These are phyloP conservation scores for Tilletiopsis washingtonensis DNA, from an alignment of 1,284 basidiomycete species.

Conservation along the genomic window DNA sequence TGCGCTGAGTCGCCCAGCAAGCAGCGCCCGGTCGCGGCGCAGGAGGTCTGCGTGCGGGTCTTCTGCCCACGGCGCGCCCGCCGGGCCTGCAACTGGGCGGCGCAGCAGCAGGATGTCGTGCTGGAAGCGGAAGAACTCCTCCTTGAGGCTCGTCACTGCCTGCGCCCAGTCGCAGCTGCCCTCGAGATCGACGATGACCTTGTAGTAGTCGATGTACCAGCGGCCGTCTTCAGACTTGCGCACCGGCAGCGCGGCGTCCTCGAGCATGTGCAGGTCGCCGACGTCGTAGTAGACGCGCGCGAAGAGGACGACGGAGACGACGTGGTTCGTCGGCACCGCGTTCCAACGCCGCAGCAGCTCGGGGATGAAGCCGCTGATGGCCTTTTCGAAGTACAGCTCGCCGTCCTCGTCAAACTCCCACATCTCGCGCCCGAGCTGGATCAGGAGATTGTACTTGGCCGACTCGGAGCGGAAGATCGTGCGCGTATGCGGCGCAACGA, in stretches of 20 bases:
- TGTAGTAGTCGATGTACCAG: constrained; percentile 85
- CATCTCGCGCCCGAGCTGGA: constrained; percentile 89
- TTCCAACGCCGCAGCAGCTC: constrained; percentile 51
- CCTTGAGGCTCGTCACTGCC: constrained; percentile 76
- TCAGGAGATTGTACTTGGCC: constrained; percentile 71
- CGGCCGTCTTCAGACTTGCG: constrained; percentile 64
- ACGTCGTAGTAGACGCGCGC: constrained; percentile 86
- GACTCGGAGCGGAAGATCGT: constrained; percentile 77
- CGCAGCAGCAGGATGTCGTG: constrained; percentile 43
- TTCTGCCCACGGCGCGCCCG: constrained; percentile 21
- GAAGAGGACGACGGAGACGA: constrained; percentile 86
- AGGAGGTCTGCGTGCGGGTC: constrained; percentile 30
- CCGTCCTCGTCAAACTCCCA: constrained; percentile 98
- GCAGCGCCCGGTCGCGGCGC: constrained; percentile 25
- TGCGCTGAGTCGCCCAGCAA: constrained; percentile 63
- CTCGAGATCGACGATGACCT: constrained; percentile 81
- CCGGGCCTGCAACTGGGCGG: constrained; percentile 26
- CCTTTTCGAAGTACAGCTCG: constrained; percentile 76
- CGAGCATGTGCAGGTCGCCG: constrained; percentile 37
- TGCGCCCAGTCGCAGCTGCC: constrained; percentile 77
- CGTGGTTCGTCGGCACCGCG: constrained; percentile 72
- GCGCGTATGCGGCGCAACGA: constrained; percentile 75
- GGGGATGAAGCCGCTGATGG: constrained; percentile 60
- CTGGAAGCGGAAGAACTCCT: constrained; percentile 51
- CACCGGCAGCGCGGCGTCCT: constrained; percentile 56